A percentile compares a stretch with the other conserved stretches of the same genome.
These are phyloP conservation scores for Capillidium rhysosporum DNA, from an alignment of 371 early-diverging fungal species.

Conservation along the genomic window DNA sequence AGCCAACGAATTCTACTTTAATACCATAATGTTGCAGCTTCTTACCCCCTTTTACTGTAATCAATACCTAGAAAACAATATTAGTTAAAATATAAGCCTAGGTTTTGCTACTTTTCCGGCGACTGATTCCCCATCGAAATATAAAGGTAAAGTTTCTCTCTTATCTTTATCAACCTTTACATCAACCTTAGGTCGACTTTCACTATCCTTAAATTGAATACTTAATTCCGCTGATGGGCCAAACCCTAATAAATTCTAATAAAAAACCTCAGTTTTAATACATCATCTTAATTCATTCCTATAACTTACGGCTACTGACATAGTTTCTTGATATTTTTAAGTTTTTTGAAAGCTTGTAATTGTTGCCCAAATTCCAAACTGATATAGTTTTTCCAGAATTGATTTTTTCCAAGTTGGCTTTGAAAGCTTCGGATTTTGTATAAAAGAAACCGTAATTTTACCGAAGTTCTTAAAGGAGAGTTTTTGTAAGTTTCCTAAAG, in stretches of 20 bases:
- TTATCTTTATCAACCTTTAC: constrained; percentile 76
- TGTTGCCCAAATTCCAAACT: too few relatives aligned
- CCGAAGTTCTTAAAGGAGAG: too few relatives aligned
- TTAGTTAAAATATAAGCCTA: background rate
- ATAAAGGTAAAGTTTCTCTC: constrained; percentile 73
- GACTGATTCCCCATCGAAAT: constrained; percentile 90
- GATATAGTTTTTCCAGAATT: too few relatives aligned
- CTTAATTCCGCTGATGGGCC: constrained; percentile 76
- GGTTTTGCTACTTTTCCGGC: constrained; percentile 70
- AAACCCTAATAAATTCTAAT: constrained; percentile 60
- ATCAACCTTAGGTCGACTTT: constrained; percentile 57
- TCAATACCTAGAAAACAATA: constrained; percentile 38
- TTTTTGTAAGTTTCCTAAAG: too few relatives aligned
- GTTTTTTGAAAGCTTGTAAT: too few relatives aligned
- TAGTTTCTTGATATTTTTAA: too few relatives aligned
- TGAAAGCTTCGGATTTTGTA: too few relatives aligned
- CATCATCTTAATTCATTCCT: too few relatives aligned
- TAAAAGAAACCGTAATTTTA: too few relatives aligned
- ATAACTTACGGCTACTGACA: too few relatives aligned
- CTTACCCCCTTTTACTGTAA: constrained; percentile 78
- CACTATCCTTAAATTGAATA: constrained; percentile 54
- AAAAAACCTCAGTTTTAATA: too few relatives aligned
- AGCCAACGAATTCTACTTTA: constrained; percentile 91
- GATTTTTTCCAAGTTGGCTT: too few relatives aligned
- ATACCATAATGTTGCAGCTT: constrained; percentile 91